These are phyloP conservation scores for Dentipellis sp. DNA, from an alignment of 768 basidiomycete species.

Conservation along the genomic window DNA sequence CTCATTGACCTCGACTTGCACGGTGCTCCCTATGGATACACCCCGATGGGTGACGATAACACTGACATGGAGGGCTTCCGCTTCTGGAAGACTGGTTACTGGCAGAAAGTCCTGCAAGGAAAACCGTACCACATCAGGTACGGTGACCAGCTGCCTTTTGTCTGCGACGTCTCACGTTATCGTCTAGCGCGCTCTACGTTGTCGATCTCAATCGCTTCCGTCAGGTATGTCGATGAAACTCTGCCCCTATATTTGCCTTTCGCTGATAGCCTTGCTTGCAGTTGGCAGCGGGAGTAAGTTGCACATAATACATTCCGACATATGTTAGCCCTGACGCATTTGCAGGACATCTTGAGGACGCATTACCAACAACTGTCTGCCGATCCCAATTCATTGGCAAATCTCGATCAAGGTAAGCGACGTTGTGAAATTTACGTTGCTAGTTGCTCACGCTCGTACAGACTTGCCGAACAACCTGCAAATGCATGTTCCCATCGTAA, in stretches of 20 bases:
- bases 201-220: conserved; percentile 94
- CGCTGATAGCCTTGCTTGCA: conserved; percentile 13
- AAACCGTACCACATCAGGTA: conserved; percentile 93
- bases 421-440: background rate
- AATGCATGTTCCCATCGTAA: conserved; percentile 83
- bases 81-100: conserved; percentile 98
- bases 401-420: conserved; percentile 80
- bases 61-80: conserved; percentile 94
- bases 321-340: too few relatives aligned
- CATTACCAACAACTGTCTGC: conserved; percentile 91
- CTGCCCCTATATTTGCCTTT: background rate
- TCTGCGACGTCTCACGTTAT: background rate
- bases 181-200: conserved; percentile 80
- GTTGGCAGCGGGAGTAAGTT: conserved; percentile 50
- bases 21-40: conserved; percentile 91
- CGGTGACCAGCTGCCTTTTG: too few relatives aligned
- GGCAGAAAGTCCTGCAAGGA: conserved; percentile 81
- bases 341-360: conserved; percentile 77
- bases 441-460: conserved; percentile 18
- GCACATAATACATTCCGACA: too few relatives aligned
- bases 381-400: conserved; percentile 90
- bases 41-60: conserved; percentile 96
- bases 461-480: conserved; percentile 97
- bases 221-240: conserved; percentile 41
- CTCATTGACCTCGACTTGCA: conserved; percentile 89